A percentile compares a stretch with the other conserved stretches of the same genome.
Evolutionary conservation across 352 stramenopile genomes (phyloP).

Genomic region (Globisporangium sylvaticum): DNA sequence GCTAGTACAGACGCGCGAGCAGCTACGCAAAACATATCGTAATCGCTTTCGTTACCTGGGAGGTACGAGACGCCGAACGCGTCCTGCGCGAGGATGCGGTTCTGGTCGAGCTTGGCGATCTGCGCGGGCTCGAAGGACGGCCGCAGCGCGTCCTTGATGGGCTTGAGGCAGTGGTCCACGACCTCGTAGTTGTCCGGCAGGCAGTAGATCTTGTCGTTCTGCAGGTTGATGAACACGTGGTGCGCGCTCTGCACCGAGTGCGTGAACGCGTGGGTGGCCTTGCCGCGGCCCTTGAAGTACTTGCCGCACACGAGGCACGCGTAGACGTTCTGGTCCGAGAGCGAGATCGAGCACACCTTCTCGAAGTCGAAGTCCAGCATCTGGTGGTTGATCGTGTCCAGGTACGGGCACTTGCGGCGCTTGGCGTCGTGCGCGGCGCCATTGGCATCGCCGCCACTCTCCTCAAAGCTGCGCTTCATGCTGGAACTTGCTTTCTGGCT

Average conservation of each 20-base stretch:
- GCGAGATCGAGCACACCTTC: conserved; percentile 95
- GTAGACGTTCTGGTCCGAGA: conserved; percentile 98
- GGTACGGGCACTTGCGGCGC: conserved; percentile 95
- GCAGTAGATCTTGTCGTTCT: conserved; percentile 95
- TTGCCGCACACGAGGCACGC: conserved; percentile 98
- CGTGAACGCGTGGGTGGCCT: conserved; percentile 93
- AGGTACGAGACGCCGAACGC: conserved; percentile 96
- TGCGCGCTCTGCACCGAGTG: conserved; percentile 96
- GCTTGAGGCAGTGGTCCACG: conserved; percentile 91
- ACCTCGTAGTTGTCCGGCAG: conserved; percentile 99
- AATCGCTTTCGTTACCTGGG: conserved; percentile 35
- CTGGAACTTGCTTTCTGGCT: not conserved
- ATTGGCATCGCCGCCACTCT: conserved; percentile 15
- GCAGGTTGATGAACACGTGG: conserved; percentile 97
- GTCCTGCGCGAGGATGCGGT: conserved; percentile 90
- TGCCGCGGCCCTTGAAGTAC: conserved; percentile 95
- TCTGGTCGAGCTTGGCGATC: conserved; percentile 89
- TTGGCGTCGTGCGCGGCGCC: conserved; percentile 26
- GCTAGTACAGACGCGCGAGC: not conserved
- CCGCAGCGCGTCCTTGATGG: conserved; percentile 93
- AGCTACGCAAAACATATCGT: not conserved
- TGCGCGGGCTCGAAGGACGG: conserved; percentile 84
- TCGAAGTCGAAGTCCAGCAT: conserved; percentile 99
- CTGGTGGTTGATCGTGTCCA: conserved; percentile 98
- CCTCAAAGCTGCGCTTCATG: conserved; percentile 51